Conservation (phyloP, 352 stramenopile genomes). For the Aphanomyces cochlioides region DNA sequence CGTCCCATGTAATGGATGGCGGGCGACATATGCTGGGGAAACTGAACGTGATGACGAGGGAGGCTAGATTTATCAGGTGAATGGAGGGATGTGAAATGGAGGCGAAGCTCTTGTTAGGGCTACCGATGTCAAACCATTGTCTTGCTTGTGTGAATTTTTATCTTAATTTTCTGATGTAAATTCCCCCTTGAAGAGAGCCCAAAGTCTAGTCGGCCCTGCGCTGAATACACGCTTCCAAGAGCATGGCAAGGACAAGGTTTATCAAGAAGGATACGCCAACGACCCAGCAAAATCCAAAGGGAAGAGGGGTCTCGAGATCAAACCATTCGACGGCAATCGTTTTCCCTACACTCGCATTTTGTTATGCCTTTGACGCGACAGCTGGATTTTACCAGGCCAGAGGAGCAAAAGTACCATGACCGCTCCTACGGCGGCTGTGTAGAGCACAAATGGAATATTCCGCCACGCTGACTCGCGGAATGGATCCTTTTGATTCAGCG, state of each 20-base stretch:
- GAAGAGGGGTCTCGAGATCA: slow-evolving; percentile 7
- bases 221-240: not conserved
- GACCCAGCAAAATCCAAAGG: not conserved
- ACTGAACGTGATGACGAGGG: too few relatives aligned
- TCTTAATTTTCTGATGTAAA: too few relatives aligned
- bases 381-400: slow-evolving; percentile 1
- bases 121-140: too few relatives aligned
- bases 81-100: too few relatives aligned
- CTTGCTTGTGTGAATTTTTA: too few relatives aligned
- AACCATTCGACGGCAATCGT: not conserved
- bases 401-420: slow-evolving; percentile 63
- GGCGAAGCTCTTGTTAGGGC: too few relatives aligned
- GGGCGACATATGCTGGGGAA: too few relatives aligned
- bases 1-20: too few relatives aligned
- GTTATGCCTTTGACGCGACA: too few relatives aligned
- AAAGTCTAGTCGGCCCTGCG: too few relatives aligned
- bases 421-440: slow-evolving; percentile 49
- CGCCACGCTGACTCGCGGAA: slow-evolving; percentile 58
- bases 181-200: too few relatives aligned
- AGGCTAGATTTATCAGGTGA: too few relatives aligned
- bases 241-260: not conserved
- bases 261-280: not conserved
- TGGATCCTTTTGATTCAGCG: slow-evolving; percentile 58
- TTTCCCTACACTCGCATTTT: not conserved
- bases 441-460: slow-evolving; percentile 52